phyloP scores from a whole-genome alignment of 495 filamentous ascomycete genomes.

The Daldinia grandis region DNA sequence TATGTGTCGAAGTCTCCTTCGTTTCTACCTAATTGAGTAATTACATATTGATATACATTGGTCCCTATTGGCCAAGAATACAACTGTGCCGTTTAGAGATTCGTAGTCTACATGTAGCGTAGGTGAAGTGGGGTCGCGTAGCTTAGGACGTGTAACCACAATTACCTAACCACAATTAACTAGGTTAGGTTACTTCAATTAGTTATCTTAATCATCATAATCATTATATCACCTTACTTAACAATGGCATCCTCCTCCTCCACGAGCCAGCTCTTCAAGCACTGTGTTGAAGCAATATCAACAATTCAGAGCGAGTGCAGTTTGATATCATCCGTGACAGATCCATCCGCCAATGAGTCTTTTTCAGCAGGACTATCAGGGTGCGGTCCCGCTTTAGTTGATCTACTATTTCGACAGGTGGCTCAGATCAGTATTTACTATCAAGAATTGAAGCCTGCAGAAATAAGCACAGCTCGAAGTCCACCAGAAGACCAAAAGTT shows the following conservation, averaged over 20 bases:
- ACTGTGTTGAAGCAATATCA: slow-evolving; percentile 32
- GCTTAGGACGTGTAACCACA: background rate
- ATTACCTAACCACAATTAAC: too few relatives aligned
- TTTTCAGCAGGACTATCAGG: slow-evolving; percentile 46
- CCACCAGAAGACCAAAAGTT: slow-evolving; percentile 18
- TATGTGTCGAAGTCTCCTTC: background rate
- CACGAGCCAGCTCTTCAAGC: slow-evolving; percentile 33
- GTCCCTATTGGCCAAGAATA: background rate
- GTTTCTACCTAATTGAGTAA: background rate
- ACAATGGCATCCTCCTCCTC: slow-evolving; percentile 31
- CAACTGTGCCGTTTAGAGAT: too few relatives aligned
- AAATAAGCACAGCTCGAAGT: background rate
- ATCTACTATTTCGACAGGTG: slow-evolving; percentile 51
- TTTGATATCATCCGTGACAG: slow-evolving; percentile 19
- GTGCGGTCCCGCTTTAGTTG: slow-evolving; percentile 49
- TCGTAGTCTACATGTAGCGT: too few relatives aligned
- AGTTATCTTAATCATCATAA: background rate
- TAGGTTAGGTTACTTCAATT: too few relatives aligned
- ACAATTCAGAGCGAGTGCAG: slow-evolving; percentile 45
- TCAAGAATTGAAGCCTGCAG: slow-evolving; percentile 1
- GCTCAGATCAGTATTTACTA: slow-evolving; percentile 36
- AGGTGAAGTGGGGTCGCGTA: background rate
- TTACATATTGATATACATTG: background rate
- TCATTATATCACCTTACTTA: background rate
- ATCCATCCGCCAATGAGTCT: background rate